Percentiles rank a stretch among this genome's conserved stretches.
phyloP scores from a whole-genome alignment of 2,329 filamentous ascomycete species.

The Pleurostoma richardsiae region DNA sequence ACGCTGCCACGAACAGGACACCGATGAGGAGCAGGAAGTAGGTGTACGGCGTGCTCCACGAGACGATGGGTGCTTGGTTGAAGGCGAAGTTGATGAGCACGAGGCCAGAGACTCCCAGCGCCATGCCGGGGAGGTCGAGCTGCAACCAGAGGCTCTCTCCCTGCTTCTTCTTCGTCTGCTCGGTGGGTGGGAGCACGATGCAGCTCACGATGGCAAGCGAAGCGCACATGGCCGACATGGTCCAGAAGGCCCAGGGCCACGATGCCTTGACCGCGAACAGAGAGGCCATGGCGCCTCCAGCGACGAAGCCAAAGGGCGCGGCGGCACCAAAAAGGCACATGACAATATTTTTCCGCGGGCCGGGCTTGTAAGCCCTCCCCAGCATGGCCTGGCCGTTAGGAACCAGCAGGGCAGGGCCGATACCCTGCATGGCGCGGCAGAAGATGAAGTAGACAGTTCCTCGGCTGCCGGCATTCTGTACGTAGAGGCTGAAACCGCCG shows the following conservation, averaged over 20 bases:
- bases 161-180: constrained; percentile 1
- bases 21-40: constrained; percentile 47
- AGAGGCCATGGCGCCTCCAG: constrained; percentile 1
- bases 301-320: constrained; percentile 7
- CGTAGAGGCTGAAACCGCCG: constrained; percentile 1
- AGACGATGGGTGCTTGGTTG: constrained; percentile 46
- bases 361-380: constrained; percentile 3
- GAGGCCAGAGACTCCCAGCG: constrained; percentile 40
- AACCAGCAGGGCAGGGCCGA: constrained; percentile 7
- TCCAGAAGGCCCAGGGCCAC: constrained; percentile 4
- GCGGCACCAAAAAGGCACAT: constrained; percentile 8
- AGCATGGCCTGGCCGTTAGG: constrained; percentile 9
- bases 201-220: not conserved
- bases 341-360: constrained; percentile 5
- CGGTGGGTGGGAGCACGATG: constrained; percentile 13
- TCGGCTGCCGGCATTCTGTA: not conserved
- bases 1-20: constrained; percentile 39
- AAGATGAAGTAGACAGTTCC: constrained; percentile 3
- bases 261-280: constrained; percentile 1
- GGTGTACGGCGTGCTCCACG: constrained; percentile 46
- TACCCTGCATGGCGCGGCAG: constrained; percentile 7
- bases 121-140: constrained; percentile 1
- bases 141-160: constrained; percentile 15
- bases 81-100: constrained; percentile 54
- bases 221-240: constrained; percentile 1